These are phyloP conservation scores for Tylopilus plumbeoviolaceoides DNA, from an alignment of 768 basidiomycete species.

Conservation along the genomic window DNA sequence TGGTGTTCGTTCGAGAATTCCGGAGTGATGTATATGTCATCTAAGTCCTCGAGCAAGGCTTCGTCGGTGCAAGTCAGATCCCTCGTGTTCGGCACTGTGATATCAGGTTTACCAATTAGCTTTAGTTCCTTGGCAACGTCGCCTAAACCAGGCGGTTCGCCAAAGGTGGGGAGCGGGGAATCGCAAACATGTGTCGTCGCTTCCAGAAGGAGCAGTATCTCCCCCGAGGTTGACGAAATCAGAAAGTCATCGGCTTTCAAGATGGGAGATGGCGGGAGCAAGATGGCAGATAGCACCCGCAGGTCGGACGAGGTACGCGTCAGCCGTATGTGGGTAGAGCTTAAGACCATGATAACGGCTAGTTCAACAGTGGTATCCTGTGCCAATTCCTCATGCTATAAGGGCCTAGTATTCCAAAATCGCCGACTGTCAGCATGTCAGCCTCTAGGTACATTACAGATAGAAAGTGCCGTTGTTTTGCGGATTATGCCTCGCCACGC, in stretches of 20 bases:
- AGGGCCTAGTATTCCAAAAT: conserved; percentile 20
- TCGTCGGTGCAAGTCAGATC: not conserved
- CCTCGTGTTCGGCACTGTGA: not conserved
- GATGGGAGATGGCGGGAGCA: conserved; percentile 46
- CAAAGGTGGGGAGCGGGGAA: not conserved
- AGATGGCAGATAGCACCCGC: conserved; percentile 31
- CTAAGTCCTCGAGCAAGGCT: conserved; percentile 1
- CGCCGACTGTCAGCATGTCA: conserved; percentile 12
- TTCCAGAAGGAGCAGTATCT: conserved; percentile 51
- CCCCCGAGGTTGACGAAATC: conserved; percentile 39
- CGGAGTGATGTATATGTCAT: not conserved
- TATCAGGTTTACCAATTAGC: not conserved
- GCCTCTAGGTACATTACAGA: conserved; percentile 13
- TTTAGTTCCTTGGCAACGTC: conserved; percentile 5
- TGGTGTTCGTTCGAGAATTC: not conserved
- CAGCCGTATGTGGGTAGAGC: conserved; percentile 22
- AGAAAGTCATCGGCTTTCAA: conserved; percentile 36
- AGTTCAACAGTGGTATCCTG: not conserved
- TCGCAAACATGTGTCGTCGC: conserved; percentile 3
- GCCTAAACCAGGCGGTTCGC: conserved; percentile 1
- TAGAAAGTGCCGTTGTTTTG: conserved; percentile 2
- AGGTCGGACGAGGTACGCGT: conserved; percentile 42
- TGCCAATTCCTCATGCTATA: not conserved
- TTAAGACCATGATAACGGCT: conserved; percentile 11
- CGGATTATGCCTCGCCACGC: conserved; percentile 6